Evolutionary conservation across 768 basidiomycete species (phyloP).

Genomic region (Boletales sp.): DNA sequence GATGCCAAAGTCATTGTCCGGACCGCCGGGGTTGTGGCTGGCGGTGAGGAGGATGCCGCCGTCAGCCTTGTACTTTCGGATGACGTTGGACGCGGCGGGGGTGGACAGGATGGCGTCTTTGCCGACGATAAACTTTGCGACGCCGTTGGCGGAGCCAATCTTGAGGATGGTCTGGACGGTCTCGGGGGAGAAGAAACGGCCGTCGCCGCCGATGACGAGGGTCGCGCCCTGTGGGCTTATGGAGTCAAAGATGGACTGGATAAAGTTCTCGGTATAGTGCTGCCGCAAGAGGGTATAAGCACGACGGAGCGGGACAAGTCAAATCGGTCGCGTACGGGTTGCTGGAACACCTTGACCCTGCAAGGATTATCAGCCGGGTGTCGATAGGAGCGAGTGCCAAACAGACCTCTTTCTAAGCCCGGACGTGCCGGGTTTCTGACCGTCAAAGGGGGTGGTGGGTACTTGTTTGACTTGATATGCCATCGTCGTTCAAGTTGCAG

Average conservation of each 20-base stretch:
- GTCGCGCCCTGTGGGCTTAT: conserved; percentile 78
- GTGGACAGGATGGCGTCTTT: conserved; percentile 92
- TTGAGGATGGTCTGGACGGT: conserved; percentile 88
- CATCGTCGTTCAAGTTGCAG: conserved; percentile 47
- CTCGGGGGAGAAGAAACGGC: conserved; percentile 86
- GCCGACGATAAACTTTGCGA: conserved; percentile 88
- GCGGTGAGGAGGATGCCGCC: conserved; percentile 98
- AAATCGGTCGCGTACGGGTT: conserved; percentile 58
- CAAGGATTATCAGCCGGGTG: conserved; percentile 13
- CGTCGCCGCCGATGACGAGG: conserved; percentile 95
- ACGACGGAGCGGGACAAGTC: conserved; percentile 3
- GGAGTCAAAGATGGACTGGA: conserved; percentile 91
- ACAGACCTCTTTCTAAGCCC: conserved; percentile 89
- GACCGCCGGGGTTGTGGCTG: conserved; percentile 97
- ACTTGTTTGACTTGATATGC: conserved; percentile 58
- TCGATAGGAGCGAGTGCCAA: conserved; percentile 10
- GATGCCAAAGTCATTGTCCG: conserved; percentile 98
- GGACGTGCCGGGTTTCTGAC: conserved; percentile 97
- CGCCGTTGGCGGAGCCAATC: conserved; percentile 93
- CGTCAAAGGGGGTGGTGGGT: conserved; percentile 81
- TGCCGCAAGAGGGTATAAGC: conserved; percentile 34
- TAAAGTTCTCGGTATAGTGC: conserved; percentile 99
- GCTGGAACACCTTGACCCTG: conserved; percentile 98
- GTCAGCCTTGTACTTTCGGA: conserved; percentile 92
- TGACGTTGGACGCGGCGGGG: conserved; percentile 93